Conservation (phyloP, 257 asterid species). For the Jacaranda copaia region DNA sequence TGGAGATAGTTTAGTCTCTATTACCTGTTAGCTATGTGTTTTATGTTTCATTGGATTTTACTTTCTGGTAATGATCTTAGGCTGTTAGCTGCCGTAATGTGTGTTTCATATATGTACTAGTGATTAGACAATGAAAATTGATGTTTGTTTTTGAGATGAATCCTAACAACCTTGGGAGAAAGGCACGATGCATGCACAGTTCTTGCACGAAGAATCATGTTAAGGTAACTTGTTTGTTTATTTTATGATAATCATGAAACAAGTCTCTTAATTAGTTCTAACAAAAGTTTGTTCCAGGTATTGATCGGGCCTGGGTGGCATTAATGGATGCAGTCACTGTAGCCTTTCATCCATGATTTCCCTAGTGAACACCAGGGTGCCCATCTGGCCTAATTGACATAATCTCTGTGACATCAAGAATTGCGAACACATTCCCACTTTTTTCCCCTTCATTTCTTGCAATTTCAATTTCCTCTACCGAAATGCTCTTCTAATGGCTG, state of each 20-base stretch:
- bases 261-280: constrained; percentile 28
- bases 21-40: no score
- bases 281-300: constrained; percentile 50
- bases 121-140: not conserved
- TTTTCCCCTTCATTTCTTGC: constrained; percentile 31
- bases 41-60: not conserved
- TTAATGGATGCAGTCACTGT: constrained; percentile 66
- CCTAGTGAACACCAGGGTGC: constrained; percentile 25
- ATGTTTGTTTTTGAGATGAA: not conserved
- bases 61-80: not conserved
- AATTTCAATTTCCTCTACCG: constrained; percentile 44
- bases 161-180: not conserved
- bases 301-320: constrained; percentile 65
- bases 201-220: not conserved
- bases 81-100: not conserved
- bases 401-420: constrained; percentile 52
- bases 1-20: no score
- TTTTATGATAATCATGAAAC: not conserved
- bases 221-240: not conserved
- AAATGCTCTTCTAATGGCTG: constrained; percentile 46
- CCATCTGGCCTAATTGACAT: constrained; percentile 59
- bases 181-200: not conserved
- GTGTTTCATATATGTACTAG: no score
- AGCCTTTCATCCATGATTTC: constrained; percentile 43
- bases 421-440: constrained; percentile 38